These are phyloP conservation scores for Aspergillus panamensis DNA, from an alignment of 495 filamentous ascomycete species.

Conservation along the genomic window DNA sequence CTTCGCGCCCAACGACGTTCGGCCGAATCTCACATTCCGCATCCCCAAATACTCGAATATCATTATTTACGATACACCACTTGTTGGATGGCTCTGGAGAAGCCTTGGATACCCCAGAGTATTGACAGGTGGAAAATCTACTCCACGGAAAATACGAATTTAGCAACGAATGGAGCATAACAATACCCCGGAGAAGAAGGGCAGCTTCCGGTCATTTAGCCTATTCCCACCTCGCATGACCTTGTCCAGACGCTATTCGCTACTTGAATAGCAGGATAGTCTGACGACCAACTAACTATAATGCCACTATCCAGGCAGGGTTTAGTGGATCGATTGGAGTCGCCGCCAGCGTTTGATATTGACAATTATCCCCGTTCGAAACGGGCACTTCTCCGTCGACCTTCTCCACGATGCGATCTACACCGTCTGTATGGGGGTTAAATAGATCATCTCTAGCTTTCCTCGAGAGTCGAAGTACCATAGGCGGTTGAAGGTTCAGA, in stretches of 20 bases:
- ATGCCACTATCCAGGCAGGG: not conserved
- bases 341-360: not conserved
- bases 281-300: not conserved
- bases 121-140: no score
- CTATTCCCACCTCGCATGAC: no score
- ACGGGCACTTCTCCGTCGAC: not conserved
- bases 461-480: not conserved
- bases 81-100: not conserved
- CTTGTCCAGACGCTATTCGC: no score
- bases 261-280: not conserved
- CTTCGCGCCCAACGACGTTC: not conserved
- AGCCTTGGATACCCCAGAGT: no score
- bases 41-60: not conserved
- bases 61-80: not conserved
- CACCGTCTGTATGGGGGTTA: not conserved
- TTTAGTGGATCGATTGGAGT: not conserved
- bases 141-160: no score
- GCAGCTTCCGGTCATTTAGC: no score
- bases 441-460: not conserved
- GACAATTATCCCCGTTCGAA: not conserved
- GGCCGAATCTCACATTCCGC: not conserved
- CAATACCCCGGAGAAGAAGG: no score
- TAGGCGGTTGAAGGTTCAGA: no score
- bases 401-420: not conserved
- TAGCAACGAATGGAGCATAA: no score